Base-by-base conservation (phyloP, 345 rosid genomes). In the Populus tremula region DNA sequence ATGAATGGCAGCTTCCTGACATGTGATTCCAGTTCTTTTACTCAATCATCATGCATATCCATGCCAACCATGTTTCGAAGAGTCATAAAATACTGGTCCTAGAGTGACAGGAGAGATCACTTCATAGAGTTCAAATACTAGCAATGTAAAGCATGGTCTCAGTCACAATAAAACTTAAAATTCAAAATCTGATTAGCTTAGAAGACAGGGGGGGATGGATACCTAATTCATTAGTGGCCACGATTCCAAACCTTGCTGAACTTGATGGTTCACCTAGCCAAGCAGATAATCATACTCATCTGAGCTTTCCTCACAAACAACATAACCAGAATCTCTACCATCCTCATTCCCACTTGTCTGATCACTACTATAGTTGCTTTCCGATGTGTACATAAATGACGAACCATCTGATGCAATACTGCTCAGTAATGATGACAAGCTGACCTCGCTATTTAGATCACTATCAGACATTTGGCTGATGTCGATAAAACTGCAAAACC, bases 331-430 rank as follows among this genome's bases (percentile, higher is more conserved):
- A 77, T 85, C 92, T 63, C 71, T 89, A 39, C 86, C 76, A 78
- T 90, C 94, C 81, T 90, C 92, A 3, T 87, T 91, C 64, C 90
- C 90, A 66, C 94, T 89, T 78, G 89, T 85, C 77, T 87, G 92
- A 77, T 89, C 94, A 73, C 92, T 88, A 70, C 81, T 88, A 71
- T 90, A 90, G 87, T 89, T 91, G 87, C 89, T 88, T 74, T 89
- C 92, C 43, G 88, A 85, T 39, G 86, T 82, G 78, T 87, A 87
- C 87, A 87, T 77, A 70, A 82, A 85, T 71, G 85, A 72, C 17
- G 87, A 81, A 82, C 86, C 84, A 74, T 86, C 90, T 45, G 88
- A 89, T 29, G 72, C 17, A 61, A 78, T 87, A 76, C 84, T 82
- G 71, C 85, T 83, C 72, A 79, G 78, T 71, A 83, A 87, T 0